Conservation (phyloP, 805 yeast genomes). For the Myxozyma nipponensis region DNA sequence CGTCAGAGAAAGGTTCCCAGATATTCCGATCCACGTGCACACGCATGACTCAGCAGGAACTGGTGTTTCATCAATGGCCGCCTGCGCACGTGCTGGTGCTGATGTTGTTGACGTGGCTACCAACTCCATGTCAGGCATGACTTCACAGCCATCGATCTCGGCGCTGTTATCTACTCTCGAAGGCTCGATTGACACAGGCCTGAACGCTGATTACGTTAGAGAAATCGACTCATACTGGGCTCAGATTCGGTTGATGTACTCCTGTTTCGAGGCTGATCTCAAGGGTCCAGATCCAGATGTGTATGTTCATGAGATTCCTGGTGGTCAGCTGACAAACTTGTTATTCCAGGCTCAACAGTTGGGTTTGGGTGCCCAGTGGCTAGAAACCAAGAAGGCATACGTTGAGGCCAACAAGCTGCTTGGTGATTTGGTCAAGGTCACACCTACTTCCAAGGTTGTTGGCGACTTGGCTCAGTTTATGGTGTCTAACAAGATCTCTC, state of each 20-base stretch:
- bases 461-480: slow-evolving; percentile 99
- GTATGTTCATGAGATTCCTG: slow-evolving; percentile 97
- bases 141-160: slow-evolving; percentile 95
- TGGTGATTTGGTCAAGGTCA: slow-evolving; percentile 97
- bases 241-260: slow-evolving; percentile 93
- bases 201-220: slow-evolving; percentile 63
- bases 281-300: slow-evolving; percentile 99
- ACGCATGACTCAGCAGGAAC: slow-evolving; percentile 99
- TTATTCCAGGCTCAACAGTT: slow-evolving; percentile 99
- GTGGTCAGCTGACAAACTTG: slow-evolving; percentile 97
- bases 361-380: slow-evolving; percentile 96
- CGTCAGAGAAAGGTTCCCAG: slow-evolving; percentile 82
- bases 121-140: slow-evolving; percentile 96
- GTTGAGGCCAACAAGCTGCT: slow-evolving; percentile 83
- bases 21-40: slow-evolving; percentile 95
- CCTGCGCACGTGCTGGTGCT: slow-evolving; percentile 93
- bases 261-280: slow-evolving; percentile 96
- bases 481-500: slow-evolving; percentile 88
- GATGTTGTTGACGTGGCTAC: slow-evolving; percentile 97
- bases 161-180: slow-evolving; percentile 91
- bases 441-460: slow-evolving; percentile 99
- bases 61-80: slow-evolving; percentile 95
- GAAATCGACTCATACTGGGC: slow-evolving; percentile 96
- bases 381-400: slow-evolving; percentile 91
- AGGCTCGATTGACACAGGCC: slow-evolving; percentile 74